Conservation (phyloP, 2,329 filamentous ascomycete genomes). For the Xylaria sp. region DNA sequence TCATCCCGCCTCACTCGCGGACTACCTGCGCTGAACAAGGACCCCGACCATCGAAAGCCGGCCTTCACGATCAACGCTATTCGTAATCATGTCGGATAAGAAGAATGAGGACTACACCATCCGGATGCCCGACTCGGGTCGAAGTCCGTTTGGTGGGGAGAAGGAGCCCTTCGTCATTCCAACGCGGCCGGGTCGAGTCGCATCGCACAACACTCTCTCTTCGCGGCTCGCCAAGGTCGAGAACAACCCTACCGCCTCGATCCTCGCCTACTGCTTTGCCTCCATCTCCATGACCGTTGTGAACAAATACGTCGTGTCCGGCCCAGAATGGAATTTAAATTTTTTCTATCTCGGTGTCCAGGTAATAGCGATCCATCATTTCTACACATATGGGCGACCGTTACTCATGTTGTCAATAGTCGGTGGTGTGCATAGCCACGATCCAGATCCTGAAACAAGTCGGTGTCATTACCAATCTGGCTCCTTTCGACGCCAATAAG, state of each 20-base stretch:
- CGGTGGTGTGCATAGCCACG: slow-evolving; percentile 85
- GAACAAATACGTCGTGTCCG: slow-evolving; percentile 98
- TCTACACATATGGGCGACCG: background rate
- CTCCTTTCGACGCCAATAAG: slow-evolving; percentile 86
- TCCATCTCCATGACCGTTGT: slow-evolving; percentile 99
- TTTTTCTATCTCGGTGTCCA: slow-evolving; percentile 94
- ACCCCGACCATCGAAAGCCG: slow-evolving; percentile 8
- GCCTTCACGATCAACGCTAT: slow-evolving; percentile 11
- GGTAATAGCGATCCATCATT: slow-evolving; percentile 62
- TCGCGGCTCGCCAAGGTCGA: slow-evolving; percentile 62
- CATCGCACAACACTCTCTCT: slow-evolving; percentile 51
- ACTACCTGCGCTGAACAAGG: slow-evolving; percentile 10
- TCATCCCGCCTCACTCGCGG: slow-evolving; percentile 9
- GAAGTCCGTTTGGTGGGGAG: slow-evolving; percentile 60
- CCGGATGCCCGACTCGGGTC: slow-evolving; percentile 72
- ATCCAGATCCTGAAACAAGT: slow-evolving; percentile 84
- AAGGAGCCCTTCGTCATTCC: slow-evolving; percentile 62
- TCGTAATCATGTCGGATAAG: slow-evolving; percentile 79
- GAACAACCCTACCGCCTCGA: slow-evolving; percentile 82
- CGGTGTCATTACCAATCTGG: slow-evolving; percentile 82
- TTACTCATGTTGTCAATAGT: slow-evolving; percentile 62
- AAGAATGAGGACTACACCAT: slow-evolving; percentile 86
- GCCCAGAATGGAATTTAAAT: slow-evolving; percentile 91
- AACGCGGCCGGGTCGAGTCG: slow-evolving; percentile 52
- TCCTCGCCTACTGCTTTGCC: slow-evolving; percentile 89